Evolutionary conservation across 768 basidiomycete species (phyloP).

Genomic region (Pisolithus sp.): DNA sequence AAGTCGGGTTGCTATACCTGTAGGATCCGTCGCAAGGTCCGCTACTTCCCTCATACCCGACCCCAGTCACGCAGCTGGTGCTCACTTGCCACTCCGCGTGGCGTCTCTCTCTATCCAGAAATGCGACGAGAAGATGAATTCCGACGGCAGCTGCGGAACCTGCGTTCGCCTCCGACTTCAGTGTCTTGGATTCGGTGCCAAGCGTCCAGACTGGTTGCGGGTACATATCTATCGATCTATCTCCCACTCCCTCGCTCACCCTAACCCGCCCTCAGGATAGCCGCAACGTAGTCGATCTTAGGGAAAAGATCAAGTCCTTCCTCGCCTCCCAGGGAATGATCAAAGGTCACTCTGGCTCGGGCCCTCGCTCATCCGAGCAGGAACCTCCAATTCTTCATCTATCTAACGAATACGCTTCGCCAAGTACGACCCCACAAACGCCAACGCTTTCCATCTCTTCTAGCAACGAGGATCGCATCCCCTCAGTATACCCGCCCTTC

Average conservation of each 20-base stretch:
- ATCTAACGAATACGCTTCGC: slow-evolving; percentile 39
- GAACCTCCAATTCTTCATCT: slow-evolving; percentile 48
- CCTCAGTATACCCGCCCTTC: slow-evolving; percentile 25
- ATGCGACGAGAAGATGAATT: slow-evolving; percentile 71
- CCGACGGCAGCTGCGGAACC: slow-evolving; percentile 61
- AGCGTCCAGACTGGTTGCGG: slow-evolving; percentile 80
- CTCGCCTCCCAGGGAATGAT: slow-evolving; percentile 83
- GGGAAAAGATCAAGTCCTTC: slow-evolving; percentile 75
- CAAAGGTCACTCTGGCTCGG: slow-evolving; percentile 76
- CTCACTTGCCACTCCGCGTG: slow-evolving; percentile 9
- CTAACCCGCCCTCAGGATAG: slow-evolving; percentile 44
- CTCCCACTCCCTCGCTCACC: slow-evolving; percentile 7
- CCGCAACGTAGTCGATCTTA: slow-evolving; percentile 57
- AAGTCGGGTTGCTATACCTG: slow-evolving; percentile 90
- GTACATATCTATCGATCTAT: slow-evolving; percentile 32
- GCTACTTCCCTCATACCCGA: slow-evolving; percentile 1
- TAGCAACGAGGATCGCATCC: slow-evolving; percentile 32
- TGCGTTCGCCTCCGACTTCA: slow-evolving; percentile 77
- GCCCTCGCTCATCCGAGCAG: slow-evolving; percentile 50
- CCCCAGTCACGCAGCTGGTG: slow-evolving; percentile 5
- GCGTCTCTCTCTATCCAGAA: slow-evolving; percentile 41
- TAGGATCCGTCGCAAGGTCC: slow-evolving; percentile 78
- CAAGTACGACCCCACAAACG: slow-evolving; percentile 37
- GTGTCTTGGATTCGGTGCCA: slow-evolving; percentile 79
- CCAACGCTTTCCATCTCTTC: slow-evolving; percentile 43